These are phyloP conservation scores for Dendrobium catenatum DNA, from an alignment of 106 monocot species.

Conservation along the genomic window DNA sequence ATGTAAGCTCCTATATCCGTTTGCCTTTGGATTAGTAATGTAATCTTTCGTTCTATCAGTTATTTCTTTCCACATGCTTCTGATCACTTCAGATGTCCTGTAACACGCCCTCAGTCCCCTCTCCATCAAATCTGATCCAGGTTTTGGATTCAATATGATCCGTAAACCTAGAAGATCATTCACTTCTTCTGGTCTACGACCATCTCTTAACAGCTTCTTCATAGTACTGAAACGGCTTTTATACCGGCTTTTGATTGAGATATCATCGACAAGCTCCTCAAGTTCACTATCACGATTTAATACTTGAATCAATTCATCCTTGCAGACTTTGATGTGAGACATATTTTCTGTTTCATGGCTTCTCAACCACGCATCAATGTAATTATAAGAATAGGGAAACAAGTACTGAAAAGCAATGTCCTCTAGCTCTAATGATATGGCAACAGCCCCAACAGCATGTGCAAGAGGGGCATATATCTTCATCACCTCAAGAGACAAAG, in stretches of 20 bases:
- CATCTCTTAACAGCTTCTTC: constrained; percentile 91
- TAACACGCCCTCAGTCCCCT: constrained; percentile 60
- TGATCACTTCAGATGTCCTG: constrained; percentile 50
- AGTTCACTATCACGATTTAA: constrained; percentile 48
- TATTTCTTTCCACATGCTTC: constrained; percentile 65
- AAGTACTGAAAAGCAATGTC: constrained; percentile 84
- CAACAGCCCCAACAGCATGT: constrained; percentile 68
- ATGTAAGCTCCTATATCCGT: constrained; percentile 93
- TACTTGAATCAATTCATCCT: constrained; percentile 46
- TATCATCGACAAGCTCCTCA: constrained; percentile 44
- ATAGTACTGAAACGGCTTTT: constrained; percentile 96
- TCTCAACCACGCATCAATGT: constrained; percentile 77
- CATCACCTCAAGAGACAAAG: constrained; percentile 60
- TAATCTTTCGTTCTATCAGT: constrained; percentile 82
- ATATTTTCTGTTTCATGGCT: constrained; percentile 34
- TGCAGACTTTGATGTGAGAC: constrained; percentile 45
- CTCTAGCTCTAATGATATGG: constrained; percentile 75
- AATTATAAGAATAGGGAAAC: constrained; percentile 78
- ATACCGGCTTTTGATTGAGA: constrained; percentile 61
- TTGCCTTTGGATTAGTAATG: constrained; percentile 64
- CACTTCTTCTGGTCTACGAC: constrained; percentile 80
- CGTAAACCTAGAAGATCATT: constrained; percentile 83
- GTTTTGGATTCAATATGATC: constrained; percentile 54
- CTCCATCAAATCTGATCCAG: constrained; percentile 19
- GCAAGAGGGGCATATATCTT: constrained; percentile 94